These are phyloP conservation scores for Camellia lanceoleosa DNA, from an alignment of 148 eudicot genomes.

Conservation along the genomic window DNA sequence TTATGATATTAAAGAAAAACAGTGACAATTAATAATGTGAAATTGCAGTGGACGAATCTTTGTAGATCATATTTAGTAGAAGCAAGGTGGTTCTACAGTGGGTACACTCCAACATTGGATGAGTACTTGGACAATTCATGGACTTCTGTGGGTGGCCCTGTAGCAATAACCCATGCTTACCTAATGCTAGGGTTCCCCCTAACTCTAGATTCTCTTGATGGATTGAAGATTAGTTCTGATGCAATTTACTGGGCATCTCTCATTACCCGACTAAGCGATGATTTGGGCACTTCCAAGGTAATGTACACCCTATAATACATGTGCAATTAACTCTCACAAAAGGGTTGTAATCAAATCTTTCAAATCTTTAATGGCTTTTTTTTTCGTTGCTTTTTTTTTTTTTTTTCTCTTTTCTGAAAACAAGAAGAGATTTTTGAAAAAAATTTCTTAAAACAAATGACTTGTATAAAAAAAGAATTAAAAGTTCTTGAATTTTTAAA, in stretches of 20 bases:
- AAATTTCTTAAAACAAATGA: too few relatives aligned
- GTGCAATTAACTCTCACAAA: too few relatives aligned
- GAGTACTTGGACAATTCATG: constrained; percentile 15
- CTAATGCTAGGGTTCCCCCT: background rate
- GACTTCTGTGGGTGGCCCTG: constrained; percentile 16
- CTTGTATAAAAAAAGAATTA: too few relatives aligned
- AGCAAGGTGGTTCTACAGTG: constrained; percentile 17
- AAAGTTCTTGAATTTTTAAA: too few relatives aligned
- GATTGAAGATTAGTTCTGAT: background rate
- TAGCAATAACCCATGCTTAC: constrained; percentile 16
- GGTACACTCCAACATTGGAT: constrained; percentile 3
- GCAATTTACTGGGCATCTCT: constrained; percentile 15
- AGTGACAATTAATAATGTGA: too few relatives aligned
- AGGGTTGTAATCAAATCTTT: too few relatives aligned
- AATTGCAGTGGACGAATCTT: constrained; percentile 15
- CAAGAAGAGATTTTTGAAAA: too few relatives aligned
- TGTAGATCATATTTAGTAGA: constrained; percentile 16
- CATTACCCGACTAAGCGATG: constrained; percentile 15
- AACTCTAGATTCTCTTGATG: background rate
- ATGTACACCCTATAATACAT: background rate
- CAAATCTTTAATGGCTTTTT: too few relatives aligned
- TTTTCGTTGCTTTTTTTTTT: too few relatives aligned
- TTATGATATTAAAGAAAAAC: too few relatives aligned
- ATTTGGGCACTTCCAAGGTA: constrained; percentile 23
- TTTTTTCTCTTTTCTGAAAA: too few relatives aligned